phyloP scores from a whole-genome alignment of 306 rosid genomes.

The Lotus japonicus region DNA sequence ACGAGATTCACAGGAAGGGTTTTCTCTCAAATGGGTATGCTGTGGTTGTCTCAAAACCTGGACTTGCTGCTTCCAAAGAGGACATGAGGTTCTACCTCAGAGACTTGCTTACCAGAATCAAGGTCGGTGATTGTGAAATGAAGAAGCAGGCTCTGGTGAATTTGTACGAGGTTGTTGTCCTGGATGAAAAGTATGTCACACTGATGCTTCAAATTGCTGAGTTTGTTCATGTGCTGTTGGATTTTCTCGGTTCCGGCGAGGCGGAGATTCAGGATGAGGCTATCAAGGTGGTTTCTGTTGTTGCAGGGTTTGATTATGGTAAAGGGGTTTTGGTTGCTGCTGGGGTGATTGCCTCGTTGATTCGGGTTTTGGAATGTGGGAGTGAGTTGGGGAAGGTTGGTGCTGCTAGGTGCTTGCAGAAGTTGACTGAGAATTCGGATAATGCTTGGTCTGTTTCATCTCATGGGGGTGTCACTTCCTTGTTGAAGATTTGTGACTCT shows the following conservation, averaged over 20 bases:
- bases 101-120: slow-evolving; percentile 71
- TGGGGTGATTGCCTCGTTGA: slow-evolving; percentile 60
- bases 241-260: slow-evolving; percentile 55
- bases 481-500: slow-evolving; percentile 54
- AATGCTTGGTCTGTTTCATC: slow-evolving; percentile 90
- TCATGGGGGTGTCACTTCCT: slow-evolving; percentile 78
- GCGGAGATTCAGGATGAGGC: slow-evolving; percentile 53
- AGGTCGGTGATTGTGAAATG: slow-evolving; percentile 65
- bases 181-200: slow-evolving; percentile 70
- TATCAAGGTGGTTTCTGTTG: slow-evolving; percentile 43
- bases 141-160: slow-evolving; percentile 54
- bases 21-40: slow-evolving; percentile 47
- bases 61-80: slow-evolving; percentile 63
- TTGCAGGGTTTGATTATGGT: slow-evolving; percentile 49
- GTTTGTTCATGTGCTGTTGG: slow-evolving; percentile 39
- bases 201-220: slow-evolving; percentile 51
- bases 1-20: slow-evolving; percentile 46
- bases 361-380: slow-evolving; percentile 69
- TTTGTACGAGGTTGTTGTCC: slow-evolving; percentile 39
- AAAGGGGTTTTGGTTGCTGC: slow-evolving; percentile 44
- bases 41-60: slow-evolving; percentile 65
- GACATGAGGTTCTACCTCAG: slow-evolving; percentile 78
- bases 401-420: slow-evolving; percentile 49
- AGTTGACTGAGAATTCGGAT: slow-evolving; percentile 70
- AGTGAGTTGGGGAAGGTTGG: slow-evolving; percentile 45